Evolutionary conservation across 495 filamentous ascomycete species (phyloP), one percentile per base, ranked within the genome.

Genomic region (Xylaria acuta): DNA sequence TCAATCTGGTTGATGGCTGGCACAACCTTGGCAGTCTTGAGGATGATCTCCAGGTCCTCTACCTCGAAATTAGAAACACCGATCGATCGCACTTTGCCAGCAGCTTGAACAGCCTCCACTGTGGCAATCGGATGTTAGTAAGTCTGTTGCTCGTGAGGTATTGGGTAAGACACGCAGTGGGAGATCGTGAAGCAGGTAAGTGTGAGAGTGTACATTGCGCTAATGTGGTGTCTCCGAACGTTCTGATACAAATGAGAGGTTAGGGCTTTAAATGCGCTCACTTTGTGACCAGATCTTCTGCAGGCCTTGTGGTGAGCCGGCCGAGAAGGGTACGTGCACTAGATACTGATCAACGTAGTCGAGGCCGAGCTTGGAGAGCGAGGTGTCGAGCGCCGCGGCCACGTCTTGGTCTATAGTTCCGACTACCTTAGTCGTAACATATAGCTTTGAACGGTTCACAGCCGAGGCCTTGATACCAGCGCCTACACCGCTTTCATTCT

Each of bases 1-100:
- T 97, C 93, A 71, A 97, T 92, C 83, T 97, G 93, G 80, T 97
- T 97, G 77, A 94, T 86, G 1, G 85, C 88, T 0, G 94, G 94
- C 18, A 83, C 78, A 38, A 88, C 78, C 58, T 84, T 90, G 27
- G 92, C 90, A 0, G 88, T 92, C 68, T 88, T 81, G 22, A 96
- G 80, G 49, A 91, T 87, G 3, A 86, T 84, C 74, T 93, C 88
- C 25, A 97, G 82, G 77, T 97, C 89, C 49, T 82, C 79, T 45
- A 88, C 82, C 18, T 92, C 76, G 81, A 89, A 97, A 77, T 97
- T 97, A 71, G 92, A 95, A 4, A 97, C 93, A 12, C 94, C 94
- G 76, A 97, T 97, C 34, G 89, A 90, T 59, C 88, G 88, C 7
- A 91, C 90, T 72, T 91, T 88, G n/a, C 94, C 93, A 7, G 88